Evolutionary conservation across 2,329 filamentous ascomycete species (phyloP), one percentile per base, ranked within the genome.

Genomic region (Aplosporella prunicola): DNA sequence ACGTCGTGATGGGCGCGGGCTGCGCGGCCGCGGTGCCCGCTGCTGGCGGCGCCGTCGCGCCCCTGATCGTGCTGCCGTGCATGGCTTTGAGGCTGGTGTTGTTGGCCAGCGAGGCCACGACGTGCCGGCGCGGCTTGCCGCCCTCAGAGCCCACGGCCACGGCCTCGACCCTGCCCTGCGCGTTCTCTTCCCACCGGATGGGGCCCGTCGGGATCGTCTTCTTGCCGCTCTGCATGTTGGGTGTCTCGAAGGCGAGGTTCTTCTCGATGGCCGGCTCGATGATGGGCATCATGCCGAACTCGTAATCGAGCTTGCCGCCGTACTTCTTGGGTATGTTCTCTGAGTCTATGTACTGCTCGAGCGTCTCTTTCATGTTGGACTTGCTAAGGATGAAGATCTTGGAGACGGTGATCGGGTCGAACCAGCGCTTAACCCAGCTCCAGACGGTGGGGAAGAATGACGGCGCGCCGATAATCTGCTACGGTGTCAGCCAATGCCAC

Each of bases 361-460:
- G 74, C 2, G 85, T 89, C 11, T 80, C 67, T 48, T 79, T 74
- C 36, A 93, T 80, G 60, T 93, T 85, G 39, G 74, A 56, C 7
- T 76, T 67, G 32, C 71, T 71, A 38, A 96, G 75, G 50, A 96
- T 91, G 60, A 93, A 94, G 58, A 96, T 95, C 67, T 96, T 96
- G 51, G 85, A 91, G 3, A 62, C 59, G 22, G 89, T 95, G 44
- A 87, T 86, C 5, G 88, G 88, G 63, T 70, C 64, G 32, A 94
- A 94, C 87, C 88, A 94, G 53, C 82, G 80, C 70, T 93, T 93
- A 63, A 93, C 74, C 86, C 87, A 94, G 47, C 83, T 78, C 88
- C 88, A 89, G 43, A 94, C 84, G 3, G 86, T 94, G 33, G 82
- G 82, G 67, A 94, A 94, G 71, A 93, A 94, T 30, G 74, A 66